Percentiles rank a stretch among this genome's conserved stretches.
These are phyloP conservation scores for Penicillium glabrum DNA, from an alignment of 2,329 filamentous ascomycete species.

Conservation along the genomic window DNA sequence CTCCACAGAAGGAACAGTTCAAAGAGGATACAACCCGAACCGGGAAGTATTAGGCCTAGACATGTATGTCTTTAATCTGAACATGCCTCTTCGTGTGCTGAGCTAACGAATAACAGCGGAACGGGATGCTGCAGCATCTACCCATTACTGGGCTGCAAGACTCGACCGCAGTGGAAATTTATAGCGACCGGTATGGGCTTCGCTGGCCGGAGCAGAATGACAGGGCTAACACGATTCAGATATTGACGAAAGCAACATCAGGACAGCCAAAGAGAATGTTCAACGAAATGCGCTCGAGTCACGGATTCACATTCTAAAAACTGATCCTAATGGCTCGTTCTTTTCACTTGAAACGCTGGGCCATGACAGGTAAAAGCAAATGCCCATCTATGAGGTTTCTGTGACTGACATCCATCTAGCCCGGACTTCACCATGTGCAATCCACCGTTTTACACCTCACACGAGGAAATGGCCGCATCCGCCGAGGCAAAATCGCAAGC, in stretches of 20 bases:
- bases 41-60: constrained; percentile 70
- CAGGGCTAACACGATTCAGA: constrained; percentile 49
- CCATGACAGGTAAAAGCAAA: constrained; percentile 22
- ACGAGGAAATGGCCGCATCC: constrained; percentile 65
- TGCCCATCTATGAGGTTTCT: not conserved
- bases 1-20: constrained; percentile 54
- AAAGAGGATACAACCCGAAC: constrained; percentile 53
- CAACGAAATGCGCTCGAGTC: constrained; percentile 61
- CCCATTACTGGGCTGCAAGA: constrained; percentile 72
- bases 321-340: constrained; percentile 53
- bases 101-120: constrained; percentile 52
- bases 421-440: constrained; percentile 92
- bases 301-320: constrained; percentile 65
- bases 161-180: constrained; percentile 70
- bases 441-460: constrained; percentile 86
- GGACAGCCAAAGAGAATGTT: constrained; percentile 68
- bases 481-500: constrained; percentile 65
- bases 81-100: not conserved
- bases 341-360: constrained; percentile 59
- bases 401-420: constrained; percentile 25
- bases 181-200: constrained; percentile 59
- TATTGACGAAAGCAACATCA: constrained; percentile 69
- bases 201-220: too few relatives aligned
- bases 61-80: constrained; percentile 51
- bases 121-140: constrained; percentile 93